phyloP scores from a whole-genome alignment of 164 flowering plant species.

The Tetracentron sinense region DNA sequence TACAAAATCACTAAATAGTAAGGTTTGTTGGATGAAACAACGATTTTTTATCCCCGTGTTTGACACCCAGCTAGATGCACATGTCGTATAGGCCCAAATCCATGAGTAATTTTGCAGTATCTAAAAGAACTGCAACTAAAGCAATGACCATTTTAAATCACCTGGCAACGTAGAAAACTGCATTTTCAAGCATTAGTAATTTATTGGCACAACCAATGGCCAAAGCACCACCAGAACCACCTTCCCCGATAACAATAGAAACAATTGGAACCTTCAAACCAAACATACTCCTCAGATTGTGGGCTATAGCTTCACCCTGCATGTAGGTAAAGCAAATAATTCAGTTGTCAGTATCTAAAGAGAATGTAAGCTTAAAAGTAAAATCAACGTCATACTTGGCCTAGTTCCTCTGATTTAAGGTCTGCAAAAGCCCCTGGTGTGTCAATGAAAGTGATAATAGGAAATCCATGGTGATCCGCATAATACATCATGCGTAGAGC shows the following conservation, averaged over 20 bases:
- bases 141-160: conserved; percentile 23
- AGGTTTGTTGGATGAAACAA: too few relatives aligned
- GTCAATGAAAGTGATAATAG: conserved; percentile 87
- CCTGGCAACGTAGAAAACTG: conserved; percentile 99
- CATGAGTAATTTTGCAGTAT: conserved; percentile 1
- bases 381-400: conserved; percentile 61
- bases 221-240: conserved; percentile 99
- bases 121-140: neutral
- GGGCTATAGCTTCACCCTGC: conserved; percentile 98
- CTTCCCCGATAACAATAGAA: conserved; percentile 95
- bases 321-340: conserved; percentile 12
- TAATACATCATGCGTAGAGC: conserved; percentile 92
- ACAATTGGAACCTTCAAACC: conserved; percentile 91
- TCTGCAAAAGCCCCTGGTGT: conserved; percentile 99
- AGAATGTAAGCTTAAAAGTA: neutral
- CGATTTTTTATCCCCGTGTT: too few relatives aligned
- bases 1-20: too few relatives aligned
- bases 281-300: conserved; percentile 82
- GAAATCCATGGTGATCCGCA: conserved; percentile 93
- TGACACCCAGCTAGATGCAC: too few relatives aligned
- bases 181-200: conserved; percentile 94
- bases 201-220: conserved; percentile 94
- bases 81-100: too few relatives aligned
- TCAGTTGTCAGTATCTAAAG: conserved; percentile 1
- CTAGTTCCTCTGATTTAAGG: conserved; percentile 82